Conservation (phyloP, 2,329 filamentous ascomycete species). For the Sphaerulina musiva region DNA sequence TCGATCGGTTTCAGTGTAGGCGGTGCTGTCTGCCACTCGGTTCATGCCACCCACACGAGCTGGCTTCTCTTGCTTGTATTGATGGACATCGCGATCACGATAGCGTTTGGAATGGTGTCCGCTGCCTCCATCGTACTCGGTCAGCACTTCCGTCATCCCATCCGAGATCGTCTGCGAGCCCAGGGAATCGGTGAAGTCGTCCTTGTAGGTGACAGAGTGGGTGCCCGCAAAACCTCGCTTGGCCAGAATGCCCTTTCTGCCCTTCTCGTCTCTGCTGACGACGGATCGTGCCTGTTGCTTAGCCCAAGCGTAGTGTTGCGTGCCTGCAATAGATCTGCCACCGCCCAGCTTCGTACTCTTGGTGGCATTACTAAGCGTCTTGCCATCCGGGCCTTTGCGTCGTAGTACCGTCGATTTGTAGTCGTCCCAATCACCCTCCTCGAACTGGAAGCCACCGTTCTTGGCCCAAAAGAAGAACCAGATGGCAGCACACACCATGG, state of each 20-base stretch:
- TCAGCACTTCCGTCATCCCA: slow-evolving; percentile 31
- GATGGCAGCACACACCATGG: slow-evolving; percentile 66
- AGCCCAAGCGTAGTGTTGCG: slow-evolving; percentile 48
- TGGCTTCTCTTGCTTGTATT: slow-evolving; percentile 79
- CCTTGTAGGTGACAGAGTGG: slow-evolving; percentile 39
- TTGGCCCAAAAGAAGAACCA: slow-evolving; percentile 99
- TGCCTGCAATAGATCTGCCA: slow-evolving; percentile 66
- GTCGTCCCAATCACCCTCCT: slow-evolving; percentile 87
- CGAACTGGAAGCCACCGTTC: slow-evolving; percentile 88
- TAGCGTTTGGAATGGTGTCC: slow-evolving; percentile 44
- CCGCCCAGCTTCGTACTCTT: slow-evolving; percentile 79
- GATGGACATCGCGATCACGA: slow-evolving; percentile 60
- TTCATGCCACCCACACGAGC: slow-evolving; percentile 88
- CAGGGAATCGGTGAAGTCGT: slow-evolving; percentile 37
- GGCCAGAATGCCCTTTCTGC: slow-evolving; percentile 34
- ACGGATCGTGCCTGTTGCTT: slow-evolving; percentile 33
- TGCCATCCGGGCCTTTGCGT: slow-evolving; percentile 82
- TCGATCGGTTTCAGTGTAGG: slow-evolving; percentile 63
- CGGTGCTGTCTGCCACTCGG: slow-evolving; percentile 67
- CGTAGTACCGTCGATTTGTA: slow-evolving; percentile 93
- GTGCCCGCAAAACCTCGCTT: slow-evolving; percentile 38
- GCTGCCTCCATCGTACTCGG: slow-evolving; percentile 16
- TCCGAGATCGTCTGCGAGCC: slow-evolving; percentile 26
- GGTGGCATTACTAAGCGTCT: slow-evolving; percentile 74
- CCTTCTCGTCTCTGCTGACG: slow-evolving; percentile 43